Conservation (phyloP, 2,329 filamentous ascomycete species). For the Monosporascus cannonballus region DNA sequence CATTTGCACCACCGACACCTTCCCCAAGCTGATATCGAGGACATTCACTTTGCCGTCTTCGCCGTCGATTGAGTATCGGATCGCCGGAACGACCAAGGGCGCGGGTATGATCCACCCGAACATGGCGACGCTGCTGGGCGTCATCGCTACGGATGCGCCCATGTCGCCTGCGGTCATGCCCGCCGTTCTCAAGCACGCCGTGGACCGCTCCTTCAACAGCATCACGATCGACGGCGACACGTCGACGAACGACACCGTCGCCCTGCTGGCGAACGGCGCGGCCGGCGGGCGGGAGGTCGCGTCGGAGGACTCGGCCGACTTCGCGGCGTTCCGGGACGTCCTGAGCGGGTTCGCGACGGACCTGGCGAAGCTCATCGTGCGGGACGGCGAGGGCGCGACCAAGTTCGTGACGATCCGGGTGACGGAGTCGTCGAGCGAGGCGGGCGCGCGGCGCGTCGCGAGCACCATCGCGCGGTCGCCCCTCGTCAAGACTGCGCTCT, state of each 20-base stretch:
- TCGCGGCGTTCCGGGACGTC: slow-evolving; percentile 61
- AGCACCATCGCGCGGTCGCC: slow-evolving; percentile 85
- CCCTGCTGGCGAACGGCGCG: slow-evolving; percentile 90
- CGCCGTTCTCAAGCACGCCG: slow-evolving; percentile 64
- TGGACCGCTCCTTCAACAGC: slow-evolving; percentile 86
- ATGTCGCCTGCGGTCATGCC: slow-evolving; percentile 64
- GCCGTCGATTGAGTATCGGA: slow-evolving; percentile 66
- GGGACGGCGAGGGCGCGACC: slow-evolving; percentile 94
- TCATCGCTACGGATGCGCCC: slow-evolving; percentile 87
- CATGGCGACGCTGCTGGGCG: slow-evolving; percentile 91
- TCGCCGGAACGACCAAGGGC: slow-evolving; percentile 95
- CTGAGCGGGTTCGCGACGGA: slow-evolving; percentile 75
- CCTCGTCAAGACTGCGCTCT: slow-evolving; percentile 93
- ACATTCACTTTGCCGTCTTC: slow-evolving; percentile 81
- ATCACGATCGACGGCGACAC: slow-evolving; percentile 97
- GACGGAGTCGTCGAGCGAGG: slow-evolving; percentile 61
- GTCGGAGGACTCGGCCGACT: slow-evolving; percentile 52
- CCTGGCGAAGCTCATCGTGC: slow-evolving; percentile 86
- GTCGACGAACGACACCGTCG: slow-evolving; percentile 94
- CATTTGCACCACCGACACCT: slow-evolving; percentile 98
- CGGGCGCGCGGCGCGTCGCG: slow-evolving; percentile 71
- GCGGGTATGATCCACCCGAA: slow-evolving; percentile 99
- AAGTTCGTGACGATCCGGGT: slow-evolving; percentile 96
- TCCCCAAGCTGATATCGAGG: slow-evolving; percentile 87
- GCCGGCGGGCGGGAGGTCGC: slow-evolving; percentile 65